phyloP scores from a whole-genome alignment of 1,284 basidiomycete species.

The Apiotrichum siamense region DNA sequence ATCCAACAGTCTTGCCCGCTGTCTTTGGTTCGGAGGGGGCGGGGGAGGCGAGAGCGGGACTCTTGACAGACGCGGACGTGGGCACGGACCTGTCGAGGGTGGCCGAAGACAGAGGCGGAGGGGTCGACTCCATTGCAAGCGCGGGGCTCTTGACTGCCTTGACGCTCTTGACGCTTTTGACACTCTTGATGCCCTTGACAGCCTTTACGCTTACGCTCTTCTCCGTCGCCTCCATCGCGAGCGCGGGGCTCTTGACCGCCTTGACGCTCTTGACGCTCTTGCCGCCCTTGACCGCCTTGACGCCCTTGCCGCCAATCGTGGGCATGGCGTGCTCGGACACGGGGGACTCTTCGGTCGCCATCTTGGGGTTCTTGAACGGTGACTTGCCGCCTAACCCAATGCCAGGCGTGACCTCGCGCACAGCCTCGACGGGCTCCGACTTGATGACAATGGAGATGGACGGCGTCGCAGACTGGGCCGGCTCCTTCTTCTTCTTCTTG shows the following conservation, averaged over 20 bases:
- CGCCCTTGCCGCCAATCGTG: neutral
- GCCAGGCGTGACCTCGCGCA: neutral
- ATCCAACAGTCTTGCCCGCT: neutral
- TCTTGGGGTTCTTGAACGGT: slow-evolving; percentile 4
- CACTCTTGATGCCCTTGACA: neutral
- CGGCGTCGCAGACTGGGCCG: neutral
- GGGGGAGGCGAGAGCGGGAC: no score
- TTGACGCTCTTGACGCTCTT: slow-evolving; percentile 9
- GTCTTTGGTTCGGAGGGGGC: no score
- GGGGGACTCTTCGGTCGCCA: slow-evolving; percentile 4
- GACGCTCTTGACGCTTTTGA: slow-evolving; percentile 10
- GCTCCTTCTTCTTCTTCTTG: slow-evolving; percentile 15
- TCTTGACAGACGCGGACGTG: no score
- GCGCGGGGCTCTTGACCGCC: slow-evolving; percentile 20
- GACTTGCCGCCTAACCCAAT: slow-evolving; percentile 6
- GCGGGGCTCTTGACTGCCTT: slow-evolving; percentile 16
- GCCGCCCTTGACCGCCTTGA: no score
- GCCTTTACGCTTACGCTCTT: neutral
- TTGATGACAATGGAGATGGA: neutral
- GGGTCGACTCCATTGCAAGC: slow-evolving; percentile 17
- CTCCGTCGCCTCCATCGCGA: no score
- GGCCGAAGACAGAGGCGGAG: no score
- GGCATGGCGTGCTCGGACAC: neutral
- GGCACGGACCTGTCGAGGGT: no score
- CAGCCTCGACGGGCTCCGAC: neutral